Evolutionary conservation across 2,329 filamentous ascomycete genomes (phyloP), one percentile per base, ranked within the genome.

Genomic region (Talaromyces rugulosus): DNA sequence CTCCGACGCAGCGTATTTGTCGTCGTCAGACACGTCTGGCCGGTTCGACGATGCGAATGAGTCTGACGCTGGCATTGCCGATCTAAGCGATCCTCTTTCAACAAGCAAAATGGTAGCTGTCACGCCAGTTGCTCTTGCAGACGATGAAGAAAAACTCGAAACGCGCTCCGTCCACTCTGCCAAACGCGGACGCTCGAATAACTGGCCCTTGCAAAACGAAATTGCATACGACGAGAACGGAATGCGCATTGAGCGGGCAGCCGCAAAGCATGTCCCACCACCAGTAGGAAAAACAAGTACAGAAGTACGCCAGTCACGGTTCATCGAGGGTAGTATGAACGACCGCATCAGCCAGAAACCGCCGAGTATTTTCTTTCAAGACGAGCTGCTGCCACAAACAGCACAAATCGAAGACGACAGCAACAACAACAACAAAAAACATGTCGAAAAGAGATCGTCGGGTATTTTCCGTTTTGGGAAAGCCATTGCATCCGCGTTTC

Each of bases 261-360:
- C 23, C 1, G 23, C 23, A 5, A 9, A 31, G 54, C 4, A 23
- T 44, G 56, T 16, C 7, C 44, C 12, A 58, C 56, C n/a, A 34
- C 62, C 33, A 50, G 31, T 30, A 27, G 14, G 9, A 11, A 18
- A 50, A 16, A 23, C 7, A 5, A 36, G 18, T 52, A 59, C 16
- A 8, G 30, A 42, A 40, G 16, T 27, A 33, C 30, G 78, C 72
- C 86, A 77, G 81, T 96, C 83, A 70, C 88, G 78, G 60, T 89
- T 89, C 66, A 75, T 84, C 42, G 92, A 96, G 77, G 92, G 89
- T 47, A 94, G 89, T 70, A 94, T 96, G 90, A 91, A 88, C 70
- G 91, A 96, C 75, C 87, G 90, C 66, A 81, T 85, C 34, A 93
- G 89, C 70, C 83, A 86, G 62, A 84, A 82, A 63, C 91, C 91